Evolutionary conservation across 208 protist species (phyloP).

Genomic region (Leishmania braziliensis): DNA sequence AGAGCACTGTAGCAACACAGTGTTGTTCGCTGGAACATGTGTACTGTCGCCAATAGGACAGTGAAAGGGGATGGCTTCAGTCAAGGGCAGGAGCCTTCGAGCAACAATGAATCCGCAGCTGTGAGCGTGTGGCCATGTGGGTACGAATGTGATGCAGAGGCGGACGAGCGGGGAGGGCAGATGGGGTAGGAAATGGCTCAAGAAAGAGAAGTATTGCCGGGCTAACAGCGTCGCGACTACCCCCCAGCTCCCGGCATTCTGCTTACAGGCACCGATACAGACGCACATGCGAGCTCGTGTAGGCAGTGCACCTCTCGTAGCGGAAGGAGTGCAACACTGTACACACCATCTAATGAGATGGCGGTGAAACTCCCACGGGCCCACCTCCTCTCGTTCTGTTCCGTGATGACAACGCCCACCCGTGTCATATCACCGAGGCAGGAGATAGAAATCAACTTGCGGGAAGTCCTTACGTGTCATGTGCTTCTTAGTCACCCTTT

Average conservation of each 20-base stretch:
- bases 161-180: neutral
- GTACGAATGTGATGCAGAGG: neutral
- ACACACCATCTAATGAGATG: neutral
- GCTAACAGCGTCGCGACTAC: neutral
- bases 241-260: neutral
- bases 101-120: neutral
- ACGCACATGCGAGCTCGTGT: too few relatives aligned
- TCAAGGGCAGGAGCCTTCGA: neutral
- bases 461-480: too few relatives aligned
- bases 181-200: too few relatives aligned
- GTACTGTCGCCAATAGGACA: neutral
- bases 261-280: neutral
- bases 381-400: neutral
- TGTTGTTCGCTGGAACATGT: constrained; percentile 44
- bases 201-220: neutral
- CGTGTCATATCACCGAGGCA: neutral
- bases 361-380: neutral
- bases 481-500: neutral
- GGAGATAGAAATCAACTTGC: neutral
- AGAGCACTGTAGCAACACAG: constrained; percentile 32
- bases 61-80: neutral
- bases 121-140: neutral
- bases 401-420: neutral
- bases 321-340: neutral
- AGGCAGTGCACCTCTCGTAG: neutral